Conservation (phyloP, 2,329 filamentous ascomycete species). For the Sarocladium brachiariae region DNA sequence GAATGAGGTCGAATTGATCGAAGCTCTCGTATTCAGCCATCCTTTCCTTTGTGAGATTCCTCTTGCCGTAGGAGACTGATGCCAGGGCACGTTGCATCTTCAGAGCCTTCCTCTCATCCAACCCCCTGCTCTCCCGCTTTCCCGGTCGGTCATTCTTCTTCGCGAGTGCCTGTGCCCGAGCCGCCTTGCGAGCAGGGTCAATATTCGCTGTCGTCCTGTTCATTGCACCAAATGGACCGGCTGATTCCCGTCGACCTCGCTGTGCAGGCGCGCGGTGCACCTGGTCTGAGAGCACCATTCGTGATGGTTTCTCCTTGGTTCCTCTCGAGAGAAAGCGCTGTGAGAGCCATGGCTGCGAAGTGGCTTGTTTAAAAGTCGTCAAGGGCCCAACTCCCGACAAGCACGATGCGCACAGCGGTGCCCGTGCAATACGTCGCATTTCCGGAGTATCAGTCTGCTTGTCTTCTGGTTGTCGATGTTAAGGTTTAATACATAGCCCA, state of each 20-base stretch:
- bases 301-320: constrained; percentile 36
- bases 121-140: constrained; percentile 22
- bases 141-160: constrained; percentile 18
- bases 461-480: neutral
- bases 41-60: constrained; percentile 41
- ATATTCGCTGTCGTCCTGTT: constrained; percentile 44
- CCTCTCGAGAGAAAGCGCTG: constrained; percentile 29
- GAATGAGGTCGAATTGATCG: constrained; percentile 70
- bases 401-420: constrained; percentile 19
- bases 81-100: constrained; percentile 87
- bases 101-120: constrained; percentile 60
- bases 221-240: constrained; percentile 48
- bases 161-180: constrained; percentile 13
- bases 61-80: constrained; percentile 67
- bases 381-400: constrained; percentile 9
- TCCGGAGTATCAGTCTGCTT: neutral
- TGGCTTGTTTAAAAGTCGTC: constrained; percentile 10
- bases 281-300: constrained; percentile 51
- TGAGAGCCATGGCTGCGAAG: constrained; percentile 24
- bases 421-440: constrained; percentile 9
- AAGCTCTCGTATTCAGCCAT: constrained; percentile 71
- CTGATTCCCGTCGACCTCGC: constrained; percentile 27
- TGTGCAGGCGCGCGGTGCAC: constrained; percentile 36
- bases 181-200: constrained; percentile 18
- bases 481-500: neutral